Percentiles rank a stretch among this genome's conserved stretches.
Conservation (phyloP, 257 asterid species). For the Petunia axillaris region DNA sequence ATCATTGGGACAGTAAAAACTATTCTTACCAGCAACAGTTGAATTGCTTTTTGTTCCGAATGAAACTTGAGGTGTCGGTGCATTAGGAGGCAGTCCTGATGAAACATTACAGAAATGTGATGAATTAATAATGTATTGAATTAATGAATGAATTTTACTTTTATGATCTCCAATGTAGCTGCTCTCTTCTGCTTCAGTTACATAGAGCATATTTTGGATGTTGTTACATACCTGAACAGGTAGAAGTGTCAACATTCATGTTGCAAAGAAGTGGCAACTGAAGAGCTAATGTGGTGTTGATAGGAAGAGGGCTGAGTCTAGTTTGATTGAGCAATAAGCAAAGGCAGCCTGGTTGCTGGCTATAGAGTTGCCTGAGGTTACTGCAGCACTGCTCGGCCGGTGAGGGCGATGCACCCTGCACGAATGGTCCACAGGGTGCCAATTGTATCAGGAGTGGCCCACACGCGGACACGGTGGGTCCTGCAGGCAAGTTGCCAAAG, state of each 20-base stretch:
- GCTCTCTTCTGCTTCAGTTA: too few relatives aligned
- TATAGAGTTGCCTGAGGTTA: slow-evolving; percentile 48
- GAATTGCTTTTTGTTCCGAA: slow-evolving; percentile 49
- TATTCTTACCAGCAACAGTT: slow-evolving; percentile 48
- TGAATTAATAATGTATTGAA: background rate
- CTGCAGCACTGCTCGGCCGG: slow-evolving; percentile 60
- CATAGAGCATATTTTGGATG: too few relatives aligned
- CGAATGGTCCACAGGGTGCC: slow-evolving; percentile 64
- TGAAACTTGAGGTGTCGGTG: slow-evolving; percentile 60
- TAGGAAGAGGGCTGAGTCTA: slow-evolving; percentile 44
- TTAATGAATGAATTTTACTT: background rate
- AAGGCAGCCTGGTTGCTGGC: slow-evolving; percentile 48
- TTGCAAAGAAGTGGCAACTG: slow-evolving; percentile 64
- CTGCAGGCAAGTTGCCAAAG: slow-evolving; percentile 19
- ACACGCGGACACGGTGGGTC: slow-evolving; percentile 44
- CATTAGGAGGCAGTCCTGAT: slow-evolving; percentile 42
- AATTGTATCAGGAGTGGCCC: slow-evolving; percentile 48
- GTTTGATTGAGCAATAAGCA: slow-evolving; percentile 59
- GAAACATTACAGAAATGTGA: background rate
- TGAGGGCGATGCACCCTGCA: slow-evolving; percentile 50
- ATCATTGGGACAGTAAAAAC: background rate
- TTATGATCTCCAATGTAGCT: too few relatives aligned
- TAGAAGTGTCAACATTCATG: slow-evolving; percentile 41
- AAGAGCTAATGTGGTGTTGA: slow-evolving; percentile 64
- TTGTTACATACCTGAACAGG: slow-evolving; percentile 51